These are phyloP conservation scores for Fimicolochytrium jonesii DNA, from an alignment of 192 early-diverging fungal genomes.

Conservation along the genomic window DNA sequence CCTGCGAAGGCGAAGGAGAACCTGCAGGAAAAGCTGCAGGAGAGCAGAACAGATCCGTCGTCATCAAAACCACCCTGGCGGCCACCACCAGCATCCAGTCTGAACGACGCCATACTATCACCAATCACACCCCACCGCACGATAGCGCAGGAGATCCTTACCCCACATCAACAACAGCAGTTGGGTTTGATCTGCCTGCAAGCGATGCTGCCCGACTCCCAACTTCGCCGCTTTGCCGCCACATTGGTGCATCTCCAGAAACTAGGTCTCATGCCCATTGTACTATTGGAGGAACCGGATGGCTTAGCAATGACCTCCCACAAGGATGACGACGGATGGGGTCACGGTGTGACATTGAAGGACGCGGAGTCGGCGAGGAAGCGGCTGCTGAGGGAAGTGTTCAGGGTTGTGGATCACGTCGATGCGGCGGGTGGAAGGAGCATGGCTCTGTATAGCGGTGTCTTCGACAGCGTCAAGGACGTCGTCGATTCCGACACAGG, in stretches of 20 bases:
- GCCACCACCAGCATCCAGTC: constrained; percentile 2
- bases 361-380: constrained; percentile 7
- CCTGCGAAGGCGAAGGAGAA: not conserved
- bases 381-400: constrained; percentile 49
- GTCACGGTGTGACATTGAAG: constrained; percentile 1
- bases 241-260: constrained; percentile 63
- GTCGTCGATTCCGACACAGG: too few relatives aligned
- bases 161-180: constrained; percentile 19
- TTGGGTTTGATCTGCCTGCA: constrained; percentile 59
- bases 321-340: constrained; percentile 38
- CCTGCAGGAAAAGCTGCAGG: not conserved
- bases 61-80: not conserved
- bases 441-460: constrained; percentile 63
- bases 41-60: not conserved
- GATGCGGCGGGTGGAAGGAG: constrained; percentile 69
- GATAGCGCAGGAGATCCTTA: not conserved
- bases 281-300: constrained; percentile 48
- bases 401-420: constrained; percentile 63
- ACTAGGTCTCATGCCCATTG: constrained; percentile 60
- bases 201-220: constrained; percentile 39
- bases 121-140: not conserved
- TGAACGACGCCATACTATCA: not conserved
- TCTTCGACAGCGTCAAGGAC: too few relatives aligned
- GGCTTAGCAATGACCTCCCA: constrained; percentile 22
- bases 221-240: constrained; percentile 39